Evolutionary conservation across 768 basidiomycete species (phyloP).

Genomic region (Phylloporus sp.): DNA sequence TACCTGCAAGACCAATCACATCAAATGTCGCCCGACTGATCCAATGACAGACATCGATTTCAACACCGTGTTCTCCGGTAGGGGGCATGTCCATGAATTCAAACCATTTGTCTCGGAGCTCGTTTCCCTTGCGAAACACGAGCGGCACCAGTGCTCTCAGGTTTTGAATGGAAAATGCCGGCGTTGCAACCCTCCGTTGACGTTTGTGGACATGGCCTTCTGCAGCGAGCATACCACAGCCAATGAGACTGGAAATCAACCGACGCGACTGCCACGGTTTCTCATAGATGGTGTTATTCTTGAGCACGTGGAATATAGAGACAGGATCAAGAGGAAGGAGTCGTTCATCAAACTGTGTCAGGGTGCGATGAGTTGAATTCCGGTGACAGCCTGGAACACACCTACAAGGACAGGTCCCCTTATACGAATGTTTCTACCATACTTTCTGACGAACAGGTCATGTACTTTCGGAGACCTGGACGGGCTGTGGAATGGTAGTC

Average conservation of each 20-base stretch:
- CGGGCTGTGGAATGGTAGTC: constrained; percentile 37
- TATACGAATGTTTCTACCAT: constrained; percentile 68
- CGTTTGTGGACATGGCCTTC: constrained; percentile 77
- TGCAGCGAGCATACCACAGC: constrained; percentile 76
- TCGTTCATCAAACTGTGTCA: constrained; percentile 71
- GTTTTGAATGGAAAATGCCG: constrained; percentile 80
- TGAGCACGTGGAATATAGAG: constrained; percentile 70
- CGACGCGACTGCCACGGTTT: constrained; percentile 81
- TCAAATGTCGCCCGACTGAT: constrained; percentile 84
- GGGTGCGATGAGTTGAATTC: constrained; percentile 8
- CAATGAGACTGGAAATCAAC: constrained; percentile 74
- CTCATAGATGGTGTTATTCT: constrained; percentile 68
- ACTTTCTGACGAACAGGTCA: constrained; percentile 49
- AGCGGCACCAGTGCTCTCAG: constrained; percentile 67
- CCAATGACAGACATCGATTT: constrained; percentile 77
- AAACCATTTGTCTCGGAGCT: constrained; percentile 61
- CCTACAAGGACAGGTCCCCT: constrained; percentile 67
- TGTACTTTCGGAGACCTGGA: constrained; percentile 50
- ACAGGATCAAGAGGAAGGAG: constrained; percentile 78
- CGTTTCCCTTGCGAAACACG: constrained; percentile 62
- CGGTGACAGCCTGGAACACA: constrained; percentile 8
- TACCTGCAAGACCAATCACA: constrained; percentile 86
- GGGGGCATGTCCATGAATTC: constrained; percentile 37
- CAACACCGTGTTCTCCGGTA: constrained; percentile 21
- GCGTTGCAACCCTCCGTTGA: constrained; percentile 71